Evolutionary conservation across 1,284 basidiomycete genomes (phyloP), one percentile per base, ranked within the genome.

Genomic region (Apiotrichum gamsii): DNA sequence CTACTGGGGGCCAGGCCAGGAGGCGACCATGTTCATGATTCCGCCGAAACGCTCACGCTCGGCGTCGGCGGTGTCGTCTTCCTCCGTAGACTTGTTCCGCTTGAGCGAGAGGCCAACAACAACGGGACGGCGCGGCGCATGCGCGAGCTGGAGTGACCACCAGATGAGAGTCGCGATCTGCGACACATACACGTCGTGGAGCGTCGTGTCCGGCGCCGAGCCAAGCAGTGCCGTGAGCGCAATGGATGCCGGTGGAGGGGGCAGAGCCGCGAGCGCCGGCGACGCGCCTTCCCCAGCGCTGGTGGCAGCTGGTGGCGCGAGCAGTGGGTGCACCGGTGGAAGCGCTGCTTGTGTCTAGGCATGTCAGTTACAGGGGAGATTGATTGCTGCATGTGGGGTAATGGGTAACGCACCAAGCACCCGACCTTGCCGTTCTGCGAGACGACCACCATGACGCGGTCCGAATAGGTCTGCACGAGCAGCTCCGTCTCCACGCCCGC

Each of bases 371-470:
- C n/a, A n/a, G n/a, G n/a, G n/a, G n/a, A n/a, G n/a, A n/a, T n/a
- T n/a, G n/a, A n/a, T n/a, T n/a, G n/a, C n/a, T n/a, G n/a, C n/a
- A n/a, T n/a, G n/a, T n/a, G n/a, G n/a, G n/a, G n/a, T 31, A 18
- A 35, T 19, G 20, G 11, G 8, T 6, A 31, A 73, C 74, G 63
- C 64, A 91, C 87, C 72, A 95, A 65, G 62, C 79, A 83, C 46
- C 90, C 90, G 13, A 93, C 82, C 79, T 89, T 90, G 24, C 86
- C 87, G 39, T 61, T 68, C 70, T 94, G 91, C 2, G 89, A 90
- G 43, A 95, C 76, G 23, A 93, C 74, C 16, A 94, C 81, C 18
- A 95, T 73, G 9, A 82, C 74, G 31, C 87, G 78, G 71, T 95
- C 90, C 42, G 80, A 79, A 65, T 82, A 94, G 0, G 75, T 73